phyloP scores from a whole-genome alignment of 2,329 filamentous ascomycete genomes.

The Celoporthe dispersa region DNA sequence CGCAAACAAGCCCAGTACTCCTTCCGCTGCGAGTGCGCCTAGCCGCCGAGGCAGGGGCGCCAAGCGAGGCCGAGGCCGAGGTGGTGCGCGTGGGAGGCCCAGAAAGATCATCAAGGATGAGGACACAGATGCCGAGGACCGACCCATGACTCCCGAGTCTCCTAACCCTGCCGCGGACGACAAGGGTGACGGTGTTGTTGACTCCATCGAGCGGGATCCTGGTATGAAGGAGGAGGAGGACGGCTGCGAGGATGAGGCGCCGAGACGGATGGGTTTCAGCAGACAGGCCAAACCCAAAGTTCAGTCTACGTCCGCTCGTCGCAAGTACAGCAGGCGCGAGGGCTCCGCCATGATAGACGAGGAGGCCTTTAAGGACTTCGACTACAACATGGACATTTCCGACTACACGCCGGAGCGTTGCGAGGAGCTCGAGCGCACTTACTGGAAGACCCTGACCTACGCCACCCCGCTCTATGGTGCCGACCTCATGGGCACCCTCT shows the following conservation, averaged over 20 bases:
- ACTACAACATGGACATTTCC: conserved; percentile 85
- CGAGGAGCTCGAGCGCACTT: conserved; percentile 89
- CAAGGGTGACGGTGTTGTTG: conserved; percentile 41
- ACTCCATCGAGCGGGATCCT: conserved; percentile 56
- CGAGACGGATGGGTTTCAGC: conserved; percentile 53
- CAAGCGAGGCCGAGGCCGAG: conserved; percentile 38
- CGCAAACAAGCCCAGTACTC: conserved; percentile 22
- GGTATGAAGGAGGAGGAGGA: conserved; percentile 47
- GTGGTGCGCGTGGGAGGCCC: conserved; percentile 44
- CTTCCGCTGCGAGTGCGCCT: conserved; percentile 15
- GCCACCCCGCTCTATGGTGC: conserved; percentile 94
- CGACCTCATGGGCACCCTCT: conserved; percentile 93
- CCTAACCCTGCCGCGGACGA: conserved; percentile 46
- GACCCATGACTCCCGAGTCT: conserved; percentile 64
- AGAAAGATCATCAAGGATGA: conserved; percentile 45
- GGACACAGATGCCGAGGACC: conserved; percentile 49
- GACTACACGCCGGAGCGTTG: conserved; percentile 92
- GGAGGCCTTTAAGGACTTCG: conserved; percentile 85
- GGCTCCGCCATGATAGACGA: conserved; percentile 82
- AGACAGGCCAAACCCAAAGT: conserved; percentile 61
- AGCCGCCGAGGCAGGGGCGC: conserved; percentile 20
- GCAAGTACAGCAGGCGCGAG: conserved; percentile 84
- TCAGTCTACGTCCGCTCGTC: conserved; percentile 81
- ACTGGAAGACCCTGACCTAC: conserved; percentile 97
- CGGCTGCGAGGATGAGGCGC: conserved; percentile 51